Conservation (phyloP, 306 rosid species). For the Fagus sylvatica region DNA sequence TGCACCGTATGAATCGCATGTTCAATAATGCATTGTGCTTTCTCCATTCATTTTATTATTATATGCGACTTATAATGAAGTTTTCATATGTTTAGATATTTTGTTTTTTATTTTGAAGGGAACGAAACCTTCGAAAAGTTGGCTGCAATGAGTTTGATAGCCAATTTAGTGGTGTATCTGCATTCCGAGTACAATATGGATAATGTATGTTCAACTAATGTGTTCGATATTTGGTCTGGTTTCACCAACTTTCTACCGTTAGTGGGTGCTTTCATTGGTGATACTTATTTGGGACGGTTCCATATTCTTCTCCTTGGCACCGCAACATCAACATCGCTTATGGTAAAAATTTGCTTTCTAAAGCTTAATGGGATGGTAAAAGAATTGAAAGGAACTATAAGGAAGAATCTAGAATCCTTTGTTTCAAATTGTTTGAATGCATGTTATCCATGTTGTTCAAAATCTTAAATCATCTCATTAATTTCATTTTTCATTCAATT, state of each 20-base stretch:
- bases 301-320: slow-evolving; percentile 43
- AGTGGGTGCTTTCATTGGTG: slow-evolving; percentile 57
- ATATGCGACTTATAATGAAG: neutral
- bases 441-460: no score
- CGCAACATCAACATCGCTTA: slow-evolving; percentile 43
- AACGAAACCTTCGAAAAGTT: slow-evolving; percentile 77
- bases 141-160: slow-evolving; percentile 68
- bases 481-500: no score
- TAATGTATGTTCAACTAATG: slow-evolving; percentile 41
- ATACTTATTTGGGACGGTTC: slow-evolving; percentile 52
- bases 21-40: neutral
- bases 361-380: neutral
- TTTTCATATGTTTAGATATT: neutral
- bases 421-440: no score
- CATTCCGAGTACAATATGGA: slow-evolving; percentile 57
- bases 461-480: no score
- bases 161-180: slow-evolving; percentile 53
- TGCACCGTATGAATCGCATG: neutral
- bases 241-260: slow-evolving; percentile 54
- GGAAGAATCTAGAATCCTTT: no score
- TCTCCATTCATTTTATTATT: neutral
- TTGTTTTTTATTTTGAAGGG: slow-evolving; percentile 28
- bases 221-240: slow-evolving; percentile 60
- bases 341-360: slow-evolving; percentile 32
- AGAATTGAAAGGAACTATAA: no score